Conservation (phyloP, 1,284 basidiomycete species). For the Marasmius fiardii region DNA sequence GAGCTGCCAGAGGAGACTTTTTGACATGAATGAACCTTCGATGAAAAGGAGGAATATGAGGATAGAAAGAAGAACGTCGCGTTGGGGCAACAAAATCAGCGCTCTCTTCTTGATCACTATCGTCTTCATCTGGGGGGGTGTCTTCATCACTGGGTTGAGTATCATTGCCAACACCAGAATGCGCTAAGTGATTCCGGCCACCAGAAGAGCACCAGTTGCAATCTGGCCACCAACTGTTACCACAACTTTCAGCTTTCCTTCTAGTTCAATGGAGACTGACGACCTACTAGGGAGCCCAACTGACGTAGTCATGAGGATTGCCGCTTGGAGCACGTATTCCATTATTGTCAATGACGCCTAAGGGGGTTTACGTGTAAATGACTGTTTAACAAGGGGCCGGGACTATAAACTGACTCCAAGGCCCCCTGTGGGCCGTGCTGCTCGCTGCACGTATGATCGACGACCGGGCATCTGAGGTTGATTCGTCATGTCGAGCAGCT, state of each 20-base stretch:
- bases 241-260: background rate
- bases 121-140: background rate
- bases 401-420: slow-evolving; percentile 31
- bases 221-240: slow-evolving; percentile 47
- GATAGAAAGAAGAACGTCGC: background rate
- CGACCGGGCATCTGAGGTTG: slow-evolving; percentile 24
- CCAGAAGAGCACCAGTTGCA: slow-evolving; percentile 44
- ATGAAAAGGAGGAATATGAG: background rate
- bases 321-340: slow-evolving; percentile 37
- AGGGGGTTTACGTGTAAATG: too few relatives aligned
- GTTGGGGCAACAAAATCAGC: background rate
- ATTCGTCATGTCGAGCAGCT: slow-evolving; percentile 8
- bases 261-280: background rate
- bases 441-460: slow-evolving; percentile 28
- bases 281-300: slow-evolving; percentile 55
- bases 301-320: slow-evolving; percentile 47
- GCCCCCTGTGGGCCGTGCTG: slow-evolving; percentile 26
- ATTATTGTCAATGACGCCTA: slow-evolving; percentile 37
- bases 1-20: background rate
- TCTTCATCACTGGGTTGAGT: slow-evolving; percentile 1
- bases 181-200: slow-evolving; percentile 21
- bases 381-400: too few relatives aligned
- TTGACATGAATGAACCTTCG: background rate
- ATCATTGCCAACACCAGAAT: slow-evolving; percentile 10
- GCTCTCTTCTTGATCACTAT: slow-evolving; percentile 1